Percentiles rank a stretch among this genome's conserved stretches.
These are phyloP conservation scores for Tremellales sp. DNA, from an alignment of 1,284 basidiomycete species.

Conservation along the genomic window DNA sequence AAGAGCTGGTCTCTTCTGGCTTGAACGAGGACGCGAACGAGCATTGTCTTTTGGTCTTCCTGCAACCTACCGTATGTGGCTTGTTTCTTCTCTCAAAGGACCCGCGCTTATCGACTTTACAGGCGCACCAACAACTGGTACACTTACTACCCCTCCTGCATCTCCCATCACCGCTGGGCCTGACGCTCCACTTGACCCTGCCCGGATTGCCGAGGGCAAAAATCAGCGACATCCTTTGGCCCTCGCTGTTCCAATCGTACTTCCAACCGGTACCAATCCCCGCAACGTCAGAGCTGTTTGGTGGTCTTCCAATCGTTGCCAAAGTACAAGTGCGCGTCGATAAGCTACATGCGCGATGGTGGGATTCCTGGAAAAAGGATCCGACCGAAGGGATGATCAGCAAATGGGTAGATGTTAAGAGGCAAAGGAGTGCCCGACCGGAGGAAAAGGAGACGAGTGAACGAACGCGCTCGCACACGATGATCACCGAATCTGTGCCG, in stretches of 20 bases:
- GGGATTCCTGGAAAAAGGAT: constrained; percentile 8
- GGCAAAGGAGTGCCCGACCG: neutral
- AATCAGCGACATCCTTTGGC: constrained; percentile 8
- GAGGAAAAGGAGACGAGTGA: too few species aligned
- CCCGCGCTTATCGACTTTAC: neutral
- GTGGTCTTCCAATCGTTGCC: constrained; percentile 8
- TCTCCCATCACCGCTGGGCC: constrained; percentile 9
- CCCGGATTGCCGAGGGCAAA: constrained; percentile 1
- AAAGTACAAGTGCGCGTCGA: constrained; percentile 5
- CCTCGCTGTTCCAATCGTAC: constrained; percentile 7
- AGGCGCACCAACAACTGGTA: constrained; percentile 12
- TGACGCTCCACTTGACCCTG: constrained; percentile 7
- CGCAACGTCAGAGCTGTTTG: neutral
- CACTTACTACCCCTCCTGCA: constrained; percentile 8
- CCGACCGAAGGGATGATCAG: constrained; percentile 4
- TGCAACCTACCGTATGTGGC: constrained; percentile 8
- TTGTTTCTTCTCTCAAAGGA: neutral
- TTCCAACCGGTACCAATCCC: neutral
- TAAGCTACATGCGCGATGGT: constrained; percentile 5
- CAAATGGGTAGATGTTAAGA: constrained; percentile 7
- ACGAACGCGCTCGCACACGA: too few species aligned
- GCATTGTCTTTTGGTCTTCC: constrained; percentile 2
- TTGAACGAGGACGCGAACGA: neutral
- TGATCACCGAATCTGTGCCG: too few species aligned
- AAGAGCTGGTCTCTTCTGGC: constrained; percentile 2